These are phyloP conservation scores for Chimonanthus praecox DNA, from an alignment of 164 flowering plant species.

Conservation along the genomic window DNA sequence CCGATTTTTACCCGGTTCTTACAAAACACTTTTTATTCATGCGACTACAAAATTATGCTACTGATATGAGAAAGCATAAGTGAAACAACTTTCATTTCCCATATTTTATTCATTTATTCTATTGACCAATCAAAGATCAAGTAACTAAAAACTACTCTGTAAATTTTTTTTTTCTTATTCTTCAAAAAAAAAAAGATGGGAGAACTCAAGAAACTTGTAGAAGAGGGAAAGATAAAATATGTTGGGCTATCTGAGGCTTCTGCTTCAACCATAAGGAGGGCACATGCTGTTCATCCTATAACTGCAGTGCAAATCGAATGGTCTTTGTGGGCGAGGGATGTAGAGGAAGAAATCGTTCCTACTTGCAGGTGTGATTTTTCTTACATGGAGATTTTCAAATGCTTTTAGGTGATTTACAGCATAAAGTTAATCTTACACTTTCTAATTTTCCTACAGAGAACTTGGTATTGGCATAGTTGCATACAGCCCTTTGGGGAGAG, in stretches of 20 bases:
- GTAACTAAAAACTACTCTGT: neutral
- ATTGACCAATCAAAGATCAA: neutral
- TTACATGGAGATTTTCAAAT: neutral
- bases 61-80: too few species aligned
- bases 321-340: conserved; percentile 17
- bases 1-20: neutral
- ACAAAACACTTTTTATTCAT: neutral
- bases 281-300: conserved; percentile 27
- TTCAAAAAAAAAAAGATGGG: conserved; percentile 7
- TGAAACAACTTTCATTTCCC: too few species aligned
- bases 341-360: conserved; percentile 19
- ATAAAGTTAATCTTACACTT: neutral
- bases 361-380: conserved; percentile 19
- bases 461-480: conserved; percentile 60
- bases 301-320: conserved; percentile 25
- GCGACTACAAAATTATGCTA: too few species aligned
- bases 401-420: neutral
- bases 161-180: neutral
- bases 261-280: conserved; percentile 26
- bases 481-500: conserved; percentile 53
- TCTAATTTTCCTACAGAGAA: conserved; percentile 12
- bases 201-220: conserved; percentile 23
- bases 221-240: conserved; percentile 23
- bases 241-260: conserved; percentile 25
- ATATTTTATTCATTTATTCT: too few species aligned